Conservation (phyloP, 106 monocot species). For the Dendrobium catenatum region DNA sequence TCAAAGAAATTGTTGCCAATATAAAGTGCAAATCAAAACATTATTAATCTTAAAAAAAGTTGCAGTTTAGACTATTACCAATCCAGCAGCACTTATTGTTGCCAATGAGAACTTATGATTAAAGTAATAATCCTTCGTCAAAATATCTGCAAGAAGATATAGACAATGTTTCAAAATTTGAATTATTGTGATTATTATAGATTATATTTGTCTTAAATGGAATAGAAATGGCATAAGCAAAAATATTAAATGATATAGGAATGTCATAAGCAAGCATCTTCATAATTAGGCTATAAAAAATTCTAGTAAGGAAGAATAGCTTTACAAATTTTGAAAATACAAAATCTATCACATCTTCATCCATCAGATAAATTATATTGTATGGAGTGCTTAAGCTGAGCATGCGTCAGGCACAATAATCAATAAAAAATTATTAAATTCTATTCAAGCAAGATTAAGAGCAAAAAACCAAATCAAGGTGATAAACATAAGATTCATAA, state of each 20-base stretch:
- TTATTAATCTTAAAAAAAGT: background rate
- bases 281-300: background rate
- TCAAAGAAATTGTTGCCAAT: background rate
- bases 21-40: background rate
- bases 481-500: background rate
- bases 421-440: background rate
- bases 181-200: slow-evolving; percentile 3
- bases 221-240: background rate
- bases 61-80: slow-evolving; percentile 35
- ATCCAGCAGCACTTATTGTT: slow-evolving; percentile 26
- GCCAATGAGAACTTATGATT: slow-evolving; percentile 53
- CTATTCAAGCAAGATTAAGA: background rate
- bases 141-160: slow-evolving; percentile 54
- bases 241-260: background rate
- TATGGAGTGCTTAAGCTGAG: background rate
- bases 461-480: background rate
- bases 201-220: background rate
- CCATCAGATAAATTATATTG: background rate
- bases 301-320: background rate
- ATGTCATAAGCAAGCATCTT: background rate
- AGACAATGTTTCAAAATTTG: background rate
- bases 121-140: slow-evolving; percentile 69
- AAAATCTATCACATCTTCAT: background rate
- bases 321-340: background rate
- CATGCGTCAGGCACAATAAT: background rate